Evolutionary conservation across 495 filamentous ascomycete species (phyloP), one percentile per base, ranked within the genome.

Genomic region (Symbiotaphrina buchneri): DNA sequence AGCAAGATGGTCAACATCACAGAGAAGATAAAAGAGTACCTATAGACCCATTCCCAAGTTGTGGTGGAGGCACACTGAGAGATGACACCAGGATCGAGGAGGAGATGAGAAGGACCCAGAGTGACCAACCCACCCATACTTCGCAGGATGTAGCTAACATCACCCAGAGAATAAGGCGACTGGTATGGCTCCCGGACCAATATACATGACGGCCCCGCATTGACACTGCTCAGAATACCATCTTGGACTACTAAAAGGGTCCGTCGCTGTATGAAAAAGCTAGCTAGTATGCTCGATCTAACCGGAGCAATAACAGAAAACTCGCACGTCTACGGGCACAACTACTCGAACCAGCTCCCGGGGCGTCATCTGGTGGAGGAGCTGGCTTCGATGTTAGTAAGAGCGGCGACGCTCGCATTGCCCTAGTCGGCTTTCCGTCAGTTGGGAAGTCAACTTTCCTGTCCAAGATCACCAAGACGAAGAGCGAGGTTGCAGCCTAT

Each of bases 1-100:
- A n/a, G n/a, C 68, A 82, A 63, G 41, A 97, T 99, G 90, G 90
- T 94, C 55, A 94, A 94, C 59, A 94, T 99, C 35, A 93, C 87
- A 32, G 90, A 99, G 28, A 95, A 92, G 66, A 99, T 99, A 57
- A 99, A 95, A 58, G 83, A 93, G 83, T 87, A 56, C 44, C 74
- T 52, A n/a, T n/a, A n/a, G n/a, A n/a, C n/a, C n/a, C n/a, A n/a
- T n/a, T n/a, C n/a, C n/a, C n/a, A n/a, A n/a, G n/a, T n/a, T n/a
- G n/a, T n/a, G n/a, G n/a, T n/a, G n/a, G n/a, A n/a, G n/a, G n/a
- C n/a, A n/a, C n/a, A n/a, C n/a, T n/a, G n/a, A n/a, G n/a, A n/a
- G n/a, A n/a, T n/a, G n/a, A n/a, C 33, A 30, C 13, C 39, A 93
- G 90, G 69, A 99, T 99, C 42, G 90, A 99, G 66, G 84, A 87